A percentile compares a stretch with the other conserved stretches of the same genome.
phyloP scores from a whole-genome alignment of 148 eudicot genomes.

The Camellia lanceoleosa region DNA sequence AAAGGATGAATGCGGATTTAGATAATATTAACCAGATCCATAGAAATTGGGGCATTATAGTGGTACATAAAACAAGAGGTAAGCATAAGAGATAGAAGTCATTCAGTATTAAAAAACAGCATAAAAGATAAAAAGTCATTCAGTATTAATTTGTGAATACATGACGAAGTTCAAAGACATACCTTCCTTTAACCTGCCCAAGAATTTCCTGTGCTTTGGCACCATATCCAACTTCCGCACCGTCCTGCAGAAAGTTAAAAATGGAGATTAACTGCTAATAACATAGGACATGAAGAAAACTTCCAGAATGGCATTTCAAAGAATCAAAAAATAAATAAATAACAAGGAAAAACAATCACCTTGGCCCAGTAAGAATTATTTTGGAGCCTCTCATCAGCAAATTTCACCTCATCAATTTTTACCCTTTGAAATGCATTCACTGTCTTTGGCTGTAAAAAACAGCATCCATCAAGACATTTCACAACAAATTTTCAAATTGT shows the following conservation, averaged over 20 bases:
- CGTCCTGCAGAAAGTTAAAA: slow-evolving; percentile 45
- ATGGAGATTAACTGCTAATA: background rate
- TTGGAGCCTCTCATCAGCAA: slow-evolving; percentile 73
- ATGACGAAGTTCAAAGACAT: slow-evolving; percentile 9
- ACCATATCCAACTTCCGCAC: slow-evolving; percentile 89
- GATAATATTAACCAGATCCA: no score
- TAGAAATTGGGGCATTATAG: no score
- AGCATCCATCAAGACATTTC: background rate
- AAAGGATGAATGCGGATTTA: no score
- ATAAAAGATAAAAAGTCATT: background rate
- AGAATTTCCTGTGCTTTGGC: slow-evolving; percentile 93
- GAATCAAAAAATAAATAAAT: background rate
- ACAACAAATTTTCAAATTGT: background rate
- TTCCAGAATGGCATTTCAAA: background rate
- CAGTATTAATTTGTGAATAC: background rate
- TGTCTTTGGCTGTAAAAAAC: slow-evolving; percentile 56
- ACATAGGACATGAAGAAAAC: background rate
- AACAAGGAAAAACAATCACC: slow-evolving; percentile 38
- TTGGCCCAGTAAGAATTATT: slow-evolving; percentile 98
- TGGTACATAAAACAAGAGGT: no score
- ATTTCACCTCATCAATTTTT: slow-evolving; percentile 70
- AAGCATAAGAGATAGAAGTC: no score
- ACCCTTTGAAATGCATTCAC: slow-evolving; percentile 86
- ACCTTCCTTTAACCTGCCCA: slow-evolving; percentile 96
- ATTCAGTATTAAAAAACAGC: no score